Conservation (phyloP, 345 rosid genomes). For the Eucalyptus regnans region DNA sequence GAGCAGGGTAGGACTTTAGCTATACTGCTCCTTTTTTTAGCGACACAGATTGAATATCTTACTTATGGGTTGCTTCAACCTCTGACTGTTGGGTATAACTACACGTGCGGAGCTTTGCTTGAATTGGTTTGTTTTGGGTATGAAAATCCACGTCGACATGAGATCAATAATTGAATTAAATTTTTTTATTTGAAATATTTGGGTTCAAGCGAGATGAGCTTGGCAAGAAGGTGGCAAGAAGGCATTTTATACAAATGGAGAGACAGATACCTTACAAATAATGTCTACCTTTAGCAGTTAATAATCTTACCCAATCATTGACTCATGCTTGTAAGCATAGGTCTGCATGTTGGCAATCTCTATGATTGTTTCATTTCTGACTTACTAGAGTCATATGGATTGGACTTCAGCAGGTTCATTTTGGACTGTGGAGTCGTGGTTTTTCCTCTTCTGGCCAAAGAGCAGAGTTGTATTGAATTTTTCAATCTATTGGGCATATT, state of each 20-base stretch:
- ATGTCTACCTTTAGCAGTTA: background rate
- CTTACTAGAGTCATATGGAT: background rate
- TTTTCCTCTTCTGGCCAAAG: background rate
- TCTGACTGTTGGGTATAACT: background rate
- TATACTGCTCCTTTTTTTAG: background rate
- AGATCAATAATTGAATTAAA: background rate
- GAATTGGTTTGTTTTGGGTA: background rate
- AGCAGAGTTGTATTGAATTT: background rate
- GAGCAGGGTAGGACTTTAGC: conserved; percentile 36
- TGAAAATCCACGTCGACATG: background rate
- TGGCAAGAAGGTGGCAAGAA: background rate
- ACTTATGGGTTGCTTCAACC: background rate
- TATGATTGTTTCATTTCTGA: background rate
- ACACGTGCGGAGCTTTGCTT: background rate
- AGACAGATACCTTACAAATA: background rate
- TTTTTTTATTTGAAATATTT: background rate
- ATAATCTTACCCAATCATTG: background rate
- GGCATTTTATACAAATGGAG: background rate
- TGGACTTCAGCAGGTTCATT: background rate
- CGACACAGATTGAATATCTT: background rate
- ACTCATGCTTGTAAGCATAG: background rate
- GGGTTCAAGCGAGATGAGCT: background rate
- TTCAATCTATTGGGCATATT: background rate
- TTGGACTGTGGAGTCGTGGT: background rate
- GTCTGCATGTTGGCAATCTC: background rate